Percentiles rank a stretch among this genome's conserved stretches.
Conservation (phyloP, 148 eudicot species). For the Hydrangea macrophylla region DNA sequence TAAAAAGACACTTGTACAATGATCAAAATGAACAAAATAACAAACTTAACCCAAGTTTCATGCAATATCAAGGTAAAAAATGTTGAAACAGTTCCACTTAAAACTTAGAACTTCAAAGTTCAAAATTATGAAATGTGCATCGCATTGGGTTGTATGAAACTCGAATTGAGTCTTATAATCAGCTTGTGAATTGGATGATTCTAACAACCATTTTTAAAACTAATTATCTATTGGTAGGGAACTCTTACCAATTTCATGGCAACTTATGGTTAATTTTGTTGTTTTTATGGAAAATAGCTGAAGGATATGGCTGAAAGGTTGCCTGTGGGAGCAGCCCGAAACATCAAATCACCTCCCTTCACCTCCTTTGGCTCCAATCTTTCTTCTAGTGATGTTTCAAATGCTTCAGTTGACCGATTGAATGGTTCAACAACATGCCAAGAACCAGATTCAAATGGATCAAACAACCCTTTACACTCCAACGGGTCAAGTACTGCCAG, state of each 20-base stretch:
- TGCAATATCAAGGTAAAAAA: too few species aligned
- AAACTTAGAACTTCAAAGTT: too few species aligned
- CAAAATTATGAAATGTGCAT: too few species aligned
- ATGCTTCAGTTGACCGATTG: constrained; percentile 42
- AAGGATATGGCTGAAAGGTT: constrained; percentile 98
- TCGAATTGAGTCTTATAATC: too few species aligned
- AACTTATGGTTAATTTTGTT: neutral
- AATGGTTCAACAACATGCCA: constrained; percentile 42
- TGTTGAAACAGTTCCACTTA: too few species aligned
- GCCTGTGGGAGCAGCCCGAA: constrained; percentile 86
- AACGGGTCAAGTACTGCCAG: constrained; percentile 61
- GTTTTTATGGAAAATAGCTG: constrained; percentile 33
- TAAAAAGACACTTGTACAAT: too few species aligned
- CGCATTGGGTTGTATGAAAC: too few species aligned
- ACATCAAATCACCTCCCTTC: constrained; percentile 54
- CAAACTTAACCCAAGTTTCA: too few species aligned
- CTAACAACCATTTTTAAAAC: too few species aligned
- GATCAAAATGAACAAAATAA: too few species aligned
- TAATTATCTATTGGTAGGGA: too few species aligned
- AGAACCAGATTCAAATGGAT: constrained; percentile 56
- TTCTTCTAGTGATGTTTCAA: constrained; percentile 44
- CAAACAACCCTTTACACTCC: constrained; percentile 42
- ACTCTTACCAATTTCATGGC: neutral
- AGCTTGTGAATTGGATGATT: too few species aligned
- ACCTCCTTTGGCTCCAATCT: constrained; percentile 43